Conservation (phyloP, 2,329 filamentous ascomycete genomes). For the Ascomycota sp. region DNA sequence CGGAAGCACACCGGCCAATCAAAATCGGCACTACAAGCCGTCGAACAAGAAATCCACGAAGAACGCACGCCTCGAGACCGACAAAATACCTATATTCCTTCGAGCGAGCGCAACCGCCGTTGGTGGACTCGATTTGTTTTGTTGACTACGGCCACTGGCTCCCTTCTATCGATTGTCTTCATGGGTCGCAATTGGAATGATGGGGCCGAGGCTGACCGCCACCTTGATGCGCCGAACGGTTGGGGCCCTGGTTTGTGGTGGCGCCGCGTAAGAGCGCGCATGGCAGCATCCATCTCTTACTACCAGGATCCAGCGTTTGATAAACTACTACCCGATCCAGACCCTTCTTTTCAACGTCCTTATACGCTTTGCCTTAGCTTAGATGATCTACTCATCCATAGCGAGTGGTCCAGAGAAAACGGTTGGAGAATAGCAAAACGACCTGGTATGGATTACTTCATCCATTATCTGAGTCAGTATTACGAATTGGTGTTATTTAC, state of each 20-base stretch:
- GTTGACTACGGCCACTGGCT: conserved; percentile 32
- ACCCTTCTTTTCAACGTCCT: conserved; percentile 62
- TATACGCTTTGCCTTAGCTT: conserved; percentile 85
- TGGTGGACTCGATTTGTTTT: conserved; percentile 60
- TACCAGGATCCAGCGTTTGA: conserved; percentile 92
- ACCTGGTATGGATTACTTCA: conserved; percentile 89
- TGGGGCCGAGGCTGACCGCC: conserved; percentile 47
- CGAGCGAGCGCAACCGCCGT: conserved; percentile 63
- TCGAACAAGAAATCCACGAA: conserved; percentile 16
- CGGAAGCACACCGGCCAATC: conserved; percentile 18
- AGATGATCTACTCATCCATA: conserved; percentile 87
- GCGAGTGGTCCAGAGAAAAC: conserved; percentile 82
- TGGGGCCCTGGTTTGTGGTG: conserved; percentile 63
- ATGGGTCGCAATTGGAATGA: conserved; percentile 81
- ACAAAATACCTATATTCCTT: conserved; percentile 65
- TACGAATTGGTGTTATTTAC: conserved; percentile 97
- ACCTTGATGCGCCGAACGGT: conserved; percentile 58
- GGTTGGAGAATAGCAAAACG: conserved; percentile 92
- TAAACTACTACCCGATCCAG: conserved; percentile 69
- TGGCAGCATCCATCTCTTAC: conserved; percentile 61
- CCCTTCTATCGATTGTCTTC: conserved; percentile 43
- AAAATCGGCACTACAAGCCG: conserved; percentile 11
- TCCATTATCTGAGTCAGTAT: conserved; percentile 92
- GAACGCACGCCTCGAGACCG: conserved; percentile 23
- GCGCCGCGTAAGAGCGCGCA: conserved; percentile 55